Conservation (phyloP, 2,329 filamentous ascomycete genomes). For the Xylaria sp. region DNA sequence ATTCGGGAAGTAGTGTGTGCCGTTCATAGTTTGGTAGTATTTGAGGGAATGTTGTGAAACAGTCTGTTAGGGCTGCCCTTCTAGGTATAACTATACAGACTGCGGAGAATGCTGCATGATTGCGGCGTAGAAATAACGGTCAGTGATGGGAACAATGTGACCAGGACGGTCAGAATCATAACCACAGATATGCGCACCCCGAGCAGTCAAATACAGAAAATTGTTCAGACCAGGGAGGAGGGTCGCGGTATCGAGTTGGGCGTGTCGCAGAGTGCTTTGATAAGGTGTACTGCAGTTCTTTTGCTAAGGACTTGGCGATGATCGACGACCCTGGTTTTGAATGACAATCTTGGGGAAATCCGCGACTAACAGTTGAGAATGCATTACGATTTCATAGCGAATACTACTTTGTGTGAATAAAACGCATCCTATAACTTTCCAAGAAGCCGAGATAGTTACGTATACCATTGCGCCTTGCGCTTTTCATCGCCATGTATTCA, state of each 20-base stretch:
- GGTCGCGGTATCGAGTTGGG: slow-evolving; percentile 22
- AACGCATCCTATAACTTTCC: not conserved
- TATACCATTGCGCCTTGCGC: not conserved
- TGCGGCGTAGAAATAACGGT: slow-evolving; percentile 12
- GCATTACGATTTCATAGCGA: not conserved
- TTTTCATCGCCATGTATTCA: not conserved
- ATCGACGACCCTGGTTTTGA: slow-evolving; percentile 19
- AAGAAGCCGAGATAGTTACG: not conserved
- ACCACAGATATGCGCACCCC: slow-evolving; percentile 29
- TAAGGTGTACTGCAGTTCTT: slow-evolving; percentile 11
- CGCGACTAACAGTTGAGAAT: slow-evolving; percentile 1
- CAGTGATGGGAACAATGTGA: slow-evolving; percentile 13
- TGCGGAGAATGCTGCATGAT: slow-evolving; percentile 22
- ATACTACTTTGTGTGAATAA: not conserved
- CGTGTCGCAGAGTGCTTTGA: slow-evolving; percentile 3
- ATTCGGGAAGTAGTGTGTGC: slow-evolving; percentile 12
- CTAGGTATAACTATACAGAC: not conserved
- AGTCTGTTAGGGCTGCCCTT: not conserved
- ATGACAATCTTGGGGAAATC: slow-evolving; percentile 18
- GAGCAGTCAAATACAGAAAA: slow-evolving; percentile 22
- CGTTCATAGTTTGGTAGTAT: not conserved
- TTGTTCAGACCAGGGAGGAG: slow-evolving; percentile 12
- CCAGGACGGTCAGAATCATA: slow-evolving; percentile 1
- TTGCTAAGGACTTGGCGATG: slow-evolving; percentile 12
- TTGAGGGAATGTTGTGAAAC: slow-evolving; percentile 19